Conservation (phyloP, 202 grass and related monocot species). For the Panicum hallii region DNA sequence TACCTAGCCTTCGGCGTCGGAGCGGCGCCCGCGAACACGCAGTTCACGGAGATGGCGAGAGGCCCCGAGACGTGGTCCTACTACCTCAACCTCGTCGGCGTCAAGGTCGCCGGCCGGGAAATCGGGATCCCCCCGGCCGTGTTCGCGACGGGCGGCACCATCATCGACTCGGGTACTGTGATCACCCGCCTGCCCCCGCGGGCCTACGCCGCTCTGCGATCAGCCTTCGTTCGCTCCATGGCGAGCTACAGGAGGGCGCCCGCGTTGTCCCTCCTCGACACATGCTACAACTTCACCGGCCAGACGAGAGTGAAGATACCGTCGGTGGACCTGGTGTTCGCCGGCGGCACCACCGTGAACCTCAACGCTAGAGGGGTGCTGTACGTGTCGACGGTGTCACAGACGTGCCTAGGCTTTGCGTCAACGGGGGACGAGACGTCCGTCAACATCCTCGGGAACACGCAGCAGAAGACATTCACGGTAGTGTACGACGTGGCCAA, state of each 20-base stretch:
- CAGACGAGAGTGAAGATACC: constrained; percentile 52
- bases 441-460: constrained; percentile 65
- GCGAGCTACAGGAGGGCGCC: constrained; percentile 53
- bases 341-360: constrained; percentile 45
- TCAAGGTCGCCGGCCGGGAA: constrained; percentile 54
- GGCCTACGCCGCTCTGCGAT: constrained; percentile 53
- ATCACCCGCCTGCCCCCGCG: constrained; percentile 63
- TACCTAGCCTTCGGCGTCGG: constrained; percentile 54
- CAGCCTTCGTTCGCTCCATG: constrained; percentile 51
- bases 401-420: constrained; percentile 66
- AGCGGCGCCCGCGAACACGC: constrained; percentile 13
- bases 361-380: constrained; percentile 55
- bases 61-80: constrained; percentile 44
- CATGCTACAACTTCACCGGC: constrained; percentile 75
- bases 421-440: constrained; percentile 34
- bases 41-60: constrained; percentile 62
- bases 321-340: constrained; percentile 62
- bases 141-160: constrained; percentile 44
- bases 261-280: constrained; percentile 62
- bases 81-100: constrained; percentile 55
- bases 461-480: constrained; percentile 70
- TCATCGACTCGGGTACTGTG: constrained; percentile 85
- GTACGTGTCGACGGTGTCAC: constrained; percentile 47
- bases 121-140: constrained; percentile 28
- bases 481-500: constrained; percentile 75